Percentiles rank a stretch among this genome's conserved stretches.
phyloP scores from a whole-genome alignment of 2,329 filamentous ascomycete species.

The Ophiostoma piceae region DNA sequence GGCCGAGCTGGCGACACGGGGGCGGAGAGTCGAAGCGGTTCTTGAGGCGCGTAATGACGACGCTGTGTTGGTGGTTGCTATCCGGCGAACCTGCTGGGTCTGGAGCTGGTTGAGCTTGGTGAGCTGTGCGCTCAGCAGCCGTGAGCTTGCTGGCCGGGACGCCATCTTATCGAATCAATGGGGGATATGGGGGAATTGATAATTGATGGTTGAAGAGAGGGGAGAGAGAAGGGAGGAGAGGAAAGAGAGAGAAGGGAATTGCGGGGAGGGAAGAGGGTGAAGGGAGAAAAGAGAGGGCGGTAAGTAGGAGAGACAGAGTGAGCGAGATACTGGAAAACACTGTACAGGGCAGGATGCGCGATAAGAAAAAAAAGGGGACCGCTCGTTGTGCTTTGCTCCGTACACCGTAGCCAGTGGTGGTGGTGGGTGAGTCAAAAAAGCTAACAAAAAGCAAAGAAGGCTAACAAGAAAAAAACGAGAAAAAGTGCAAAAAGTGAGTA shows the following conservation, averaged over 20 bases:
- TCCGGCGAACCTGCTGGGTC: slow-evolving; percentile 27
- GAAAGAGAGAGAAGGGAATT: background rate
- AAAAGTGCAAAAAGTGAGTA: slow-evolving; percentile 4
- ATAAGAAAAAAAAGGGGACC: slow-evolving; percentile 19
- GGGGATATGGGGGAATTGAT: background rate
- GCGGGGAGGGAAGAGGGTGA: background rate
- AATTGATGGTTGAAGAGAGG: slow-evolving; percentile 13
- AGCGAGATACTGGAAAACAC: slow-evolving; percentile 3
- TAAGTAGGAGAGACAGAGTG: slow-evolving; percentile 1
- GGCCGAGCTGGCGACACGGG: slow-evolving; percentile 3
- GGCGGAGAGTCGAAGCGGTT: slow-evolving; percentile 28
- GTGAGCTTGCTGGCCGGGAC: slow-evolving; percentile 34
- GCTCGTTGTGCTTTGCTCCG: slow-evolving; percentile 17
- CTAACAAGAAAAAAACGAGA: background rate
- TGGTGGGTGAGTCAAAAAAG: slow-evolving; percentile 14
- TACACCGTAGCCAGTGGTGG: slow-evolving; percentile 6
- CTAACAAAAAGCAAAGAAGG: background rate
- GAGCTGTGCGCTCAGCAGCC: slow-evolving; percentile 27
- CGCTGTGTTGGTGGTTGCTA: slow-evolving; percentile 30
- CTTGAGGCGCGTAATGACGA: slow-evolving; percentile 24
- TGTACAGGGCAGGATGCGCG: slow-evolving; percentile 9
- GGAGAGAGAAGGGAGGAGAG: slow-evolving; percentile 8
- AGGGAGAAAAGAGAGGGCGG: slow-evolving; percentile 11
- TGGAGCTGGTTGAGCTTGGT: slow-evolving; percentile 23
- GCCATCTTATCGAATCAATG: slow-evolving; percentile 32